Evolutionary conservation across 148 eudicot genomes (phyloP).

Genomic region (Diospyros kaki): DNA sequence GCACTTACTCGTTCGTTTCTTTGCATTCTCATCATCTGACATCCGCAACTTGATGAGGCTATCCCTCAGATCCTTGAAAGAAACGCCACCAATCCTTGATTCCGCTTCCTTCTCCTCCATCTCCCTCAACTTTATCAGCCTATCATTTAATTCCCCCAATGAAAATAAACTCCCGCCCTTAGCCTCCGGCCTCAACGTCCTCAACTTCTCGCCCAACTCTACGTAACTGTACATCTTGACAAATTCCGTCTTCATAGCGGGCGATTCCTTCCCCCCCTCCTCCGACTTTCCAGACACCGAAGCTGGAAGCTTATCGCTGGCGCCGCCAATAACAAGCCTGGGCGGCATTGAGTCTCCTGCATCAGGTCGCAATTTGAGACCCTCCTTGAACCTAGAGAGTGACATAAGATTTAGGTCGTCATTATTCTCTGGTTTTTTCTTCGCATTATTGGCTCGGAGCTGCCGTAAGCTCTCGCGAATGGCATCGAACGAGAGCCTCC

Average conservation of each 20-base stretch:
- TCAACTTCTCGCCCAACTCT: constrained; percentile 61
- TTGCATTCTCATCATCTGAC: not conserved
- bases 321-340: constrained; percentile 26
- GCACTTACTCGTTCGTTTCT: constrained; percentile 24
- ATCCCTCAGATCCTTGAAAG: constrained; percentile 22
- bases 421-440: not conserved
- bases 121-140: constrained; percentile 51
- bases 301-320: constrained; percentile 16
- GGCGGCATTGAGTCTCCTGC: not conserved
- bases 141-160: constrained; percentile 53
- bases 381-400: constrained; percentile 17
- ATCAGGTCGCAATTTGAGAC: constrained; percentile 18
- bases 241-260: constrained; percentile 17
- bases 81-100: not conserved
- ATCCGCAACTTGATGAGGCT: constrained; percentile 1
- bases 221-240: constrained; percentile 20
- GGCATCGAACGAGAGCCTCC: constrained; percentile 8
- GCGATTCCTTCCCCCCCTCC: constrained; percentile 17
- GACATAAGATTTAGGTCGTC: constrained; percentile 4
- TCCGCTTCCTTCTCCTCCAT: constrained; percentile 26
- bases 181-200: constrained; percentile 53
- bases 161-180: constrained; percentile 42
- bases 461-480: constrained; percentile 34
- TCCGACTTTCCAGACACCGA: constrained; percentile 29
- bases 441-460: not conserved